These are phyloP conservation scores for Dendrobium chrysotoxum DNA, from an alignment of 106 monocot genomes.

Conservation along the genomic window DNA sequence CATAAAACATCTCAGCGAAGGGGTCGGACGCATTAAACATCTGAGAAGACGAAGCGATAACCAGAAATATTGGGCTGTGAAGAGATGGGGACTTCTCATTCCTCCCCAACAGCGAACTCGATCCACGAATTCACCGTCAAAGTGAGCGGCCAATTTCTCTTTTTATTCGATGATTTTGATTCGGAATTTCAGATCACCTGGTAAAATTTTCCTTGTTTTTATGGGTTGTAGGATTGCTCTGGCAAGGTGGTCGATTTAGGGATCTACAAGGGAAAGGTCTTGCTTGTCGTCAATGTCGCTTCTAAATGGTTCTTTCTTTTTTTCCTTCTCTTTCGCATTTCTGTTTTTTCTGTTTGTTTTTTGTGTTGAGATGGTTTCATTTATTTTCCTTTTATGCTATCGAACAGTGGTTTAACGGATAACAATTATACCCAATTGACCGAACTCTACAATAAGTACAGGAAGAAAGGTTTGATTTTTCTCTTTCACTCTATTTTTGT, in stretches of 20 bases:
- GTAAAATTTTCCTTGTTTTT: background rate
- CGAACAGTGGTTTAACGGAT: slow-evolving; percentile 77
- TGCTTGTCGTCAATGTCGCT: slow-evolving; percentile 71
- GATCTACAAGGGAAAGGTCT: slow-evolving; percentile 58
- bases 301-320: slow-evolving; percentile 51
- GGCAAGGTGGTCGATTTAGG: slow-evolving; percentile 54
- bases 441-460: slow-evolving; percentile 76
- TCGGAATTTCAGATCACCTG: background rate
- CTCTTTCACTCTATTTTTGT: background rate
- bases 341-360: background rate
- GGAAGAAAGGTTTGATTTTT: slow-evolving; percentile 49
- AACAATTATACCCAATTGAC: slow-evolving; percentile 82
- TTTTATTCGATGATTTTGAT: slow-evolving; percentile 3
- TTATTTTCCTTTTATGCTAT: background rate
- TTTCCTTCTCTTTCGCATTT: background rate
- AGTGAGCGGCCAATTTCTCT: slow-evolving; percentile 13
- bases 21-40: background rate
- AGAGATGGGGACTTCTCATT: slow-evolving; percentile 52
- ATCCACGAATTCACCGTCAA: slow-evolving; percentile 81
- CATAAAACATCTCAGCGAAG: background rate
- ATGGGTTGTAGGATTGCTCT: slow-evolving; percentile 41
- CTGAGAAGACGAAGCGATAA: background rate
- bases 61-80: background rate
- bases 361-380: background rate
- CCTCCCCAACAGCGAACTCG: slow-evolving; percentile 33